Evolutionary conservation across 805 yeast species (phyloP).

Genomic region (Teunomyces cretensis): DNA sequence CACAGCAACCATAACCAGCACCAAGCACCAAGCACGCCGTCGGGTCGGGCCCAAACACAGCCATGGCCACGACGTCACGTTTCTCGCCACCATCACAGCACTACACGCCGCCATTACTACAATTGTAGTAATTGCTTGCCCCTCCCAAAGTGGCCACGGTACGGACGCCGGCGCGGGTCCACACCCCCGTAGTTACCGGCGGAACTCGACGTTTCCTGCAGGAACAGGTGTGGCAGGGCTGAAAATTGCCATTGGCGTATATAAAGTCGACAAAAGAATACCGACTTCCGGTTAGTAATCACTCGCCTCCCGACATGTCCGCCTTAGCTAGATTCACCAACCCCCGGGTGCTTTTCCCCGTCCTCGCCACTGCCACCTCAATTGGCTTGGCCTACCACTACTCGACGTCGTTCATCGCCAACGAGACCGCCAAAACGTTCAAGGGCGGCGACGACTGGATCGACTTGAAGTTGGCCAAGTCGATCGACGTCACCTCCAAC

Average conservation of each 20-base stretch:
- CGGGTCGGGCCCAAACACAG: too few species aligned
- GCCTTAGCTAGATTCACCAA: constrained; percentile 22
- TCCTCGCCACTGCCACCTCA: constrained; percentile 32
- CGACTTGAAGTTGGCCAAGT: constrained; percentile 54
- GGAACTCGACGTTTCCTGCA: neutral
- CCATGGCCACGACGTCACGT: too few species aligned
- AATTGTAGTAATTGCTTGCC: too few species aligned
- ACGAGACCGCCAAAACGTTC: constrained; percentile 49
- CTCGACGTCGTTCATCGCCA: constrained; percentile 21
- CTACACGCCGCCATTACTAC: too few species aligned
- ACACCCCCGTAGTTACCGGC: too few species aligned
- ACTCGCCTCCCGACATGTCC: neutral
- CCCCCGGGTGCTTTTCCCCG: constrained; percentile 29
- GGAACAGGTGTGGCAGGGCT: constrained; percentile 2
- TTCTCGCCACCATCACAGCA: too few species aligned
- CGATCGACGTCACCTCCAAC: constrained; percentile 54
- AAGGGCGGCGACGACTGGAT: constrained; percentile 68
- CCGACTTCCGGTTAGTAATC: neutral
- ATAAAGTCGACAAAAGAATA: constrained; percentile 1
- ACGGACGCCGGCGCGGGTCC: too few species aligned
- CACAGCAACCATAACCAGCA: too few species aligned
- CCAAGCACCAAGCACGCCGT: too few species aligned
- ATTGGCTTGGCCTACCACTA: constrained; percentile 32
- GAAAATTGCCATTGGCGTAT: neutral
- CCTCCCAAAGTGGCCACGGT: too few species aligned